phyloP scores from a whole-genome alignment of 306 rosid genomes.

The Heteromeles arbutifolia region DNA sequence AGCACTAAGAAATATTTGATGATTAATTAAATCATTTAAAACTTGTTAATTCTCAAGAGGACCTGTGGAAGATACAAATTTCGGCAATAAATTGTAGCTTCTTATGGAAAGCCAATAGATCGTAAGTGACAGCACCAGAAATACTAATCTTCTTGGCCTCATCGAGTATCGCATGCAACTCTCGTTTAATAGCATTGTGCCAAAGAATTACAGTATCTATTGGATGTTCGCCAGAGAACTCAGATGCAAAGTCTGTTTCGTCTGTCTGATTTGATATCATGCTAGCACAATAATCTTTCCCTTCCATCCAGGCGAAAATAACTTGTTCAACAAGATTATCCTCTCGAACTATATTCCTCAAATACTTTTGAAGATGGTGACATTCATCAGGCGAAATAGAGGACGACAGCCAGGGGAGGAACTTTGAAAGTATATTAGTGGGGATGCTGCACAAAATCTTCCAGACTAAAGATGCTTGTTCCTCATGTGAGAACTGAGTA shows the following conservation, averaged over 20 bases:
- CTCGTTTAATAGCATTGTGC: slow-evolving; percentile 81
- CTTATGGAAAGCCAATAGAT: slow-evolving; percentile 50
- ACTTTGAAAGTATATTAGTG: slow-evolving; percentile 51
- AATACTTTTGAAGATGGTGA: slow-evolving; percentile 52
- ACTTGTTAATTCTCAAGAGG: neutral
- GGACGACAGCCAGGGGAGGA: slow-evolving; percentile 71
- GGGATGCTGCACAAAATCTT: slow-evolving; percentile 78
- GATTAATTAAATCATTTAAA: neutral
- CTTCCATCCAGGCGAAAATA: slow-evolving; percentile 72
- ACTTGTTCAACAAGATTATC: slow-evolving; percentile 84
- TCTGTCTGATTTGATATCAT: slow-evolving; percentile 20
- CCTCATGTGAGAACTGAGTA: slow-evolving; percentile 58
- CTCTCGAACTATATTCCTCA: slow-evolving; percentile 58
- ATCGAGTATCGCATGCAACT: slow-evolving; percentile 54
- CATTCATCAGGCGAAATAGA: slow-evolving; percentile 62
- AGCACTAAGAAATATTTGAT: neutral
- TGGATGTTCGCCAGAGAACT: slow-evolving; percentile 46
- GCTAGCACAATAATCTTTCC: slow-evolving; percentile 25
- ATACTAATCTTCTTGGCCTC: slow-evolving; percentile 26
- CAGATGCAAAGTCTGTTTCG: slow-evolving; percentile 35
- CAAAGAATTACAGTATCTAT: slow-evolving; percentile 75
- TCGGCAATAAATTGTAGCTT: slow-evolving; percentile 76
- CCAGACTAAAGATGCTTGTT: slow-evolving; percentile 79
- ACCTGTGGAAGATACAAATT: slow-evolving; percentile 94
- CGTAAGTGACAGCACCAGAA: slow-evolving; percentile 50